Conservation (phyloP, 2,329 filamentous ascomycete species). For the Exserohilum rostratum region DNA sequence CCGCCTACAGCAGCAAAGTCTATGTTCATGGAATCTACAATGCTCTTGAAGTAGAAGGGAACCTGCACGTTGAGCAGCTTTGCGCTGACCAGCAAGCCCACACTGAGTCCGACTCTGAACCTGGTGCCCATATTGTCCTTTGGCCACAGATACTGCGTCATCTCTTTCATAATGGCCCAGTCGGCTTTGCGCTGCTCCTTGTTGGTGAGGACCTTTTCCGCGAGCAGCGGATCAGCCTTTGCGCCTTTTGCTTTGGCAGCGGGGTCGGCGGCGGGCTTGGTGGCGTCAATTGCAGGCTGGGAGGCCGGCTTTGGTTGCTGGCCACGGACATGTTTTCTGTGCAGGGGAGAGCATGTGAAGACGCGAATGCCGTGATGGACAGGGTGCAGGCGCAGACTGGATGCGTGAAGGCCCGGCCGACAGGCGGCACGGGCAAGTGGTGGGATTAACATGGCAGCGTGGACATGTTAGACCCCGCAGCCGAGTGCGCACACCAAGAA, state of each 20-base stretch:
- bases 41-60: constrained; percentile 98
- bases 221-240: constrained; percentile 57
- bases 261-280: constrained; percentile 27
- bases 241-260: constrained; percentile 28
- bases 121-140: constrained; percentile 85
- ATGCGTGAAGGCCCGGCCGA: constrained; percentile 33
- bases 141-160: constrained; percentile 95
- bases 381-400: constrained; percentile 26
- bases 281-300: constrained; percentile 27
- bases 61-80: constrained; percentile 97
- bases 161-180: constrained; percentile 98
- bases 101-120: constrained; percentile 81
- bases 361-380: constrained; percentile 42
- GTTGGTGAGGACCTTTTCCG: constrained; percentile 68
- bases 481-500: neutral
- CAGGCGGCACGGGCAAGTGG: constrained; percentile 44
- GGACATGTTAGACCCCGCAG: constrained; percentile 31
- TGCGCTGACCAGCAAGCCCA: constrained; percentile 81
- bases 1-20: constrained; percentile 87
- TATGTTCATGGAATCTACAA: constrained; percentile 97
- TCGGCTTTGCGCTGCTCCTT: constrained; percentile 95
- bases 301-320: constrained; percentile 36
- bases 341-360: constrained; percentile 52
- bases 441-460: constrained; percentile 41
- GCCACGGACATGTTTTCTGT: constrained; percentile 52